Evolutionary conservation across 345 rosid species (phyloP).

Genomic region (Salix caprea): DNA sequence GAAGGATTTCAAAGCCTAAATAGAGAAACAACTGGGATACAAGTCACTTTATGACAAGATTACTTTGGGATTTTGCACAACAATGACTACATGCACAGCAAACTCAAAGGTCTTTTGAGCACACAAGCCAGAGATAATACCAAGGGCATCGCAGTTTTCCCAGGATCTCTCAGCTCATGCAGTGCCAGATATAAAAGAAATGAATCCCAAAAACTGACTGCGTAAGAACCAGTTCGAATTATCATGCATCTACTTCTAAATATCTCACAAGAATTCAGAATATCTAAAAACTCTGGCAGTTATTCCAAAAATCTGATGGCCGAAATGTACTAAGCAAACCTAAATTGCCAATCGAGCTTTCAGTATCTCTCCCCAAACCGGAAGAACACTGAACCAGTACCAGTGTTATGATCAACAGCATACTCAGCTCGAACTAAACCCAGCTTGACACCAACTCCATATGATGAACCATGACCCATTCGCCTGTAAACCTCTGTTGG

Average conservation of each 20-base stretch:
- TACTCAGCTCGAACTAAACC: conserved; percentile 93
- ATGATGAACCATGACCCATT: conserved; percentile 89
- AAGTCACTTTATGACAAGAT: neutral
- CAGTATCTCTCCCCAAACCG: conserved; percentile 91
- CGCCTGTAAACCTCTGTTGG: conserved; percentile 93
- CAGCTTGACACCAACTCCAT: conserved; percentile 80
- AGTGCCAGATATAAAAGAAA: neutral
- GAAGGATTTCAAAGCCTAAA: neutral
- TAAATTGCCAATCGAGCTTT: conserved; percentile 11
- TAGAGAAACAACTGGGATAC: neutral
- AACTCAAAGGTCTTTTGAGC: neutral
- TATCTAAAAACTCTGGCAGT: neutral
- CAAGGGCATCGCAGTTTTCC: neutral
- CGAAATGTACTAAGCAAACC: conserved; percentile 11
- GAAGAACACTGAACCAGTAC: conserved; percentile 85
- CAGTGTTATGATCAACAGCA: conserved; percentile 90
- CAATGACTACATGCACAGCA: neutral
- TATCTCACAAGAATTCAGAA: conserved; percentile 1
- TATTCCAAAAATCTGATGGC: conserved; percentile 9
- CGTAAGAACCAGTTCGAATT: conserved; percentile 11
- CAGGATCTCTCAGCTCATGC: neutral
- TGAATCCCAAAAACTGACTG: neutral
- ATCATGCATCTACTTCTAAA: conserved; percentile 12
- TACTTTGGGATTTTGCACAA: neutral
- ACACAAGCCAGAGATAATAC: neutral